Base-by-base conservation (phyloP, 164 flowering plant genomes). In the Aristolochia californica region DNA sequence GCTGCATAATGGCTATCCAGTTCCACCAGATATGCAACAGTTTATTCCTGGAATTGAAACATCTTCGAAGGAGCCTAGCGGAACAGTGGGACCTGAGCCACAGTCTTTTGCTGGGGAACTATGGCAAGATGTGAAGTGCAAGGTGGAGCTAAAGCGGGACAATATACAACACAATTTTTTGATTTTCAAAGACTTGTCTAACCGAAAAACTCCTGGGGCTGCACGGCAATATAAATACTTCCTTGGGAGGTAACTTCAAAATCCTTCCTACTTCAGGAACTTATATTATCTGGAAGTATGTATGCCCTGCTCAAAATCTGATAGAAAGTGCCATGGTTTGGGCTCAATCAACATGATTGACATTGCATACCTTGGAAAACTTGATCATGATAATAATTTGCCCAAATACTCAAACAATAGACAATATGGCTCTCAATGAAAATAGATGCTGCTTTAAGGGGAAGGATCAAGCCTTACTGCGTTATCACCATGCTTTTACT, bases 1-100 rank as follows among this genome's bases (percentile, higher is more conserved):
- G 98, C 80, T 85, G 67, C 94, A 89, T 58, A 93, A 85, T 59
- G 94, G 97, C 30, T 93, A 93, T 59, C 77, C 78, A 25, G 77
- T 93, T 60, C 98, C 98, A 13, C 80, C 79, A 40, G 97, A 89
- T 59, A 82, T 93, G 97, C 78, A 77, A 65, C 62, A 67, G n/a
- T 62, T 43, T 64, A 73, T 69, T 49, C 72, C 75, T 27, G 82
- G 76, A 28, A 48, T 75, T 52, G 67, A 71, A 44, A 58, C 83
- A 59, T 58, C 83, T 17, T 64, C 83, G n/a, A 52, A 24, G 21
- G 73, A 59, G 49, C 73, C 64, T 54, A 72, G 59, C 67, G 81
- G 66, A 54, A 57, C 45, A 63, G 64, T 54, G n/a, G 80, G 65
- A 45, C 27, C 66, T n/a, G 77, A 73, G 5, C 77, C 48, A 38